phyloP scores from a whole-genome alignment of 331 rosid species.

The Ulmus americana region DNA sequence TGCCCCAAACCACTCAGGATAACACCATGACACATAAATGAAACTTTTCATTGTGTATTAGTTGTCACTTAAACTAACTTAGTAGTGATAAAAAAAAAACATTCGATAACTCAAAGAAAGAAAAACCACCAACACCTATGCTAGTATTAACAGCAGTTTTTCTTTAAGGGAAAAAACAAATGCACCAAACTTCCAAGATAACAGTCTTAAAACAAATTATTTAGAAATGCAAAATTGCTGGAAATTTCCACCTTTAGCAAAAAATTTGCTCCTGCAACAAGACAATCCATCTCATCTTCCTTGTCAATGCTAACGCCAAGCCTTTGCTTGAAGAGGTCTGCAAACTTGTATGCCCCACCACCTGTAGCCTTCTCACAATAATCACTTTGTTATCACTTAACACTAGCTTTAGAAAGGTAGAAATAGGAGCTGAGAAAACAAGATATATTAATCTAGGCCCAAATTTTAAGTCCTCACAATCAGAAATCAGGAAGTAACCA shows the following conservation, averaged over 20 bases:
- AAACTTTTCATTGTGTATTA: not conserved
- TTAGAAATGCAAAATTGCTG: slow-evolving; percentile 17
- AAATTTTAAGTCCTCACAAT: not conserved
- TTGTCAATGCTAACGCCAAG: slow-evolving; percentile 96
- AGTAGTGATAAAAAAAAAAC: not conserved
- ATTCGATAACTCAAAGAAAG: not conserved
- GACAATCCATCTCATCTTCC: slow-evolving; percentile 98
- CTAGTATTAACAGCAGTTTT: not conserved
- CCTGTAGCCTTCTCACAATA: slow-evolving; percentile 54
- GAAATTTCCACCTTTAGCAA: slow-evolving; percentile 75
- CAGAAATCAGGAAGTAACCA: not conserved
- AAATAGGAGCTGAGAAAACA: not conserved
- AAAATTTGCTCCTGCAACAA: slow-evolving; percentile 90
- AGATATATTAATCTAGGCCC: not conserved
- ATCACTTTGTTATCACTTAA: slow-evolving; percentile 12
- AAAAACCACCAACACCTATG: not conserved
- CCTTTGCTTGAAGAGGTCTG: slow-evolving; percentile 59
- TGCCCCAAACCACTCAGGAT: not conserved
- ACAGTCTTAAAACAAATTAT: not conserved
- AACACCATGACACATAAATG: not conserved
- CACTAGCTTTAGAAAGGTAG: not conserved
- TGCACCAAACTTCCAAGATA: not conserved
- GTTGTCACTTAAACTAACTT: not conserved
- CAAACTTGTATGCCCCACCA: slow-evolving; percentile 62
- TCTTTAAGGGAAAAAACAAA: not conserved